A percentile compares a stretch with the other conserved stretches of the same genome.
Evolutionary conservation across 192 early-diverging fungal genomes (phyloP).

Genomic region (Phlyctochytrium planicorne): DNA sequence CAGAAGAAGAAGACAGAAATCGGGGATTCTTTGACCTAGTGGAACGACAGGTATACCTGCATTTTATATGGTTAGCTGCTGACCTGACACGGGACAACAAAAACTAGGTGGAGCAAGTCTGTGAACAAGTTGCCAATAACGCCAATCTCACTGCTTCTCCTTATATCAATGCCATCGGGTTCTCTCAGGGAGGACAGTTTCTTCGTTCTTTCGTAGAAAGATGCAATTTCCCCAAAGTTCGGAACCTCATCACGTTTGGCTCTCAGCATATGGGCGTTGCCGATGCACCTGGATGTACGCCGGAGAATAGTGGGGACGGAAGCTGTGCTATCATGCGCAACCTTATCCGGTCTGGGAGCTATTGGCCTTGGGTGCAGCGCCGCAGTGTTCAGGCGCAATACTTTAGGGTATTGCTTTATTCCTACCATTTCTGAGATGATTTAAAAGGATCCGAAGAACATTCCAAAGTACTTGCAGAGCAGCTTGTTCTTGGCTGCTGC

Average conservation of each 20-base stretch:
- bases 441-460: constrained; percentile 59
- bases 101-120: constrained; percentile 69
- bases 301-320: constrained; percentile 42
- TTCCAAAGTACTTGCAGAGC: constrained; percentile 68
- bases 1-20: constrained; percentile 70
- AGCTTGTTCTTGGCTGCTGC: constrained; percentile 87
- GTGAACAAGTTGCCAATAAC: constrained; percentile 59
- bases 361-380: constrained; percentile 78
- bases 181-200: constrained; percentile 81
- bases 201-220: constrained; percentile 78
- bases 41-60: constrained; percentile 77
- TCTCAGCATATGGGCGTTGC: constrained; percentile 78
- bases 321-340: constrained; percentile 72
- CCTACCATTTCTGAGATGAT: too few species aligned
- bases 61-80: constrained; percentile 10
- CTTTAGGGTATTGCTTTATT: too few species aligned
- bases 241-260: constrained; percentile 84
- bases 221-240: constrained; percentile 74
- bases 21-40: constrained; percentile 86
- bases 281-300: constrained; percentile 82
- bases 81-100: background rate
- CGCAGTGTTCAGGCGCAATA: constrained; percentile 94
- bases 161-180: constrained; percentile 90
- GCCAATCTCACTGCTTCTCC: constrained; percentile 59
- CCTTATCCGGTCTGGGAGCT: constrained; percentile 79